Conservation (phyloP, 2,329 filamentous ascomycete species). For the Rutstroemia sydowiana region DNA sequence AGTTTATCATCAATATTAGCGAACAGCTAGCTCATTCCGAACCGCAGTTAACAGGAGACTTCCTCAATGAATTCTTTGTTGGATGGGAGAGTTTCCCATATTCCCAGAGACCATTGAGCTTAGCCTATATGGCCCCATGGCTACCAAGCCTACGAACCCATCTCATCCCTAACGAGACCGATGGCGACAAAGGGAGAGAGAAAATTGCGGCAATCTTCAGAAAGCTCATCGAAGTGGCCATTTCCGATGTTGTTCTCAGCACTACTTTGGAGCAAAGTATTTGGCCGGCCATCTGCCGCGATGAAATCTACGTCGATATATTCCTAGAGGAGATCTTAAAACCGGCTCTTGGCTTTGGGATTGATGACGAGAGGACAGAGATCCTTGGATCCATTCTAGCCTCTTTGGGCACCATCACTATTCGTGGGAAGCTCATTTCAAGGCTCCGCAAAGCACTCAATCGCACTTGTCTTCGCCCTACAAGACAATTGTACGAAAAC, state of each 20-base stretch:
- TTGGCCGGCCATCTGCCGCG: conserved; percentile 57
- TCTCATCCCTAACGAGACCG: conserved; percentile 50
- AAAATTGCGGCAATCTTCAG: conserved; percentile 57
- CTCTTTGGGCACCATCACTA: conserved; percentile 56
- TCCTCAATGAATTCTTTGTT: conserved; percentile 66
- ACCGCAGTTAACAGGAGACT: conserved; percentile 60
- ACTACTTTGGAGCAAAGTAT: conserved; percentile 57
- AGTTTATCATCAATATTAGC: conserved; percentile 60
- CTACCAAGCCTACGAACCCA: conserved; percentile 52
- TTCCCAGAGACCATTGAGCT: conserved; percentile 57
- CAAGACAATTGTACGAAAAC: conserved; percentile 57
- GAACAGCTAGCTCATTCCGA: conserved; percentile 55
- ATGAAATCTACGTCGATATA: conserved; percentile 59
- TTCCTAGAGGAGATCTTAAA: conserved; percentile 62
- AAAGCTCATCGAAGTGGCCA: conserved; percentile 58
- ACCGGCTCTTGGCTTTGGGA: conserved; percentile 50
- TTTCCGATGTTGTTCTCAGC: conserved; percentile 51
- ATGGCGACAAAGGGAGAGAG: conserved; percentile 59
- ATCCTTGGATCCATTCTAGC: conserved; percentile 55
- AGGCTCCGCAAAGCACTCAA: conserved; percentile 60
- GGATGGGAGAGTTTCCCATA: conserved; percentile 64
- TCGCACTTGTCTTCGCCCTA: conserved; percentile 59
- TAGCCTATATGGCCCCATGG: conserved; percentile 67
- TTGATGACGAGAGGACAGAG: conserved; percentile 52
- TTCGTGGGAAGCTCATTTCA: conserved; percentile 58